phyloP scores from a whole-genome alignment of 495 filamentous ascomycete species.

The Cercophora scortea region DNA sequence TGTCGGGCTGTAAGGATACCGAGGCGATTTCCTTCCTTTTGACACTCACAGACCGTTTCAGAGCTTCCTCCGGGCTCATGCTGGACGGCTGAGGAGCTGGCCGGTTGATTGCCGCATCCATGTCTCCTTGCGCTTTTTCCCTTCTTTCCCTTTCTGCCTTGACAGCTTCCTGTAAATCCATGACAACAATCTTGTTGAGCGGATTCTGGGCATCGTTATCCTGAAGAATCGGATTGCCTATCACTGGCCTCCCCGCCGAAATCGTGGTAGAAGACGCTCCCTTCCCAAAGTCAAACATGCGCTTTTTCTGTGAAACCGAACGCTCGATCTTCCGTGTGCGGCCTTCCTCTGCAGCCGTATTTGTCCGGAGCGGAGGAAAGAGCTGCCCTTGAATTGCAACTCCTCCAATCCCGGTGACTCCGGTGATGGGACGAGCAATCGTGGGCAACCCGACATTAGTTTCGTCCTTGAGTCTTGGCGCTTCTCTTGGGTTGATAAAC shows the following conservation, averaged over 20 bases:
- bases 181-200: conserved; percentile 36
- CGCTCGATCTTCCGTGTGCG: conserved; percentile 10
- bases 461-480: conserved; percentile 18
- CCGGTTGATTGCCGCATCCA: conserved; percentile 24
- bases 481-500: conserved; percentile 26
- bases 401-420: conserved; percentile 9
- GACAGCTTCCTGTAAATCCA: conserved; percentile 41
- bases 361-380: conserved; percentile 11
- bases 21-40: conserved; percentile 37
- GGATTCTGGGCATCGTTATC: conserved; percentile 28
- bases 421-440: conserved; percentile 17
- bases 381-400: conserved; percentile 12
- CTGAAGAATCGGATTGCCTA: conserved; percentile 42
- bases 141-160: conserved; percentile 39
- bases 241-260: conserved; percentile 29
- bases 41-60: conserved; percentile 28
- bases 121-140: conserved; percentile 24
- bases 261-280: conserved; percentile 17
- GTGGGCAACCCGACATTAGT: conserved; percentile 7
- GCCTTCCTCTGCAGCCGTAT: background rate
- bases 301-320: conserved; percentile 22
- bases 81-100: conserved; percentile 29
- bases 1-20: conserved; percentile 8
- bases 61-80: conserved; percentile 15
- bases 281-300: conserved; percentile 21